Conservation (phyloP, 75 land plant species). For the Chamaecyparis obtusa region DNA sequence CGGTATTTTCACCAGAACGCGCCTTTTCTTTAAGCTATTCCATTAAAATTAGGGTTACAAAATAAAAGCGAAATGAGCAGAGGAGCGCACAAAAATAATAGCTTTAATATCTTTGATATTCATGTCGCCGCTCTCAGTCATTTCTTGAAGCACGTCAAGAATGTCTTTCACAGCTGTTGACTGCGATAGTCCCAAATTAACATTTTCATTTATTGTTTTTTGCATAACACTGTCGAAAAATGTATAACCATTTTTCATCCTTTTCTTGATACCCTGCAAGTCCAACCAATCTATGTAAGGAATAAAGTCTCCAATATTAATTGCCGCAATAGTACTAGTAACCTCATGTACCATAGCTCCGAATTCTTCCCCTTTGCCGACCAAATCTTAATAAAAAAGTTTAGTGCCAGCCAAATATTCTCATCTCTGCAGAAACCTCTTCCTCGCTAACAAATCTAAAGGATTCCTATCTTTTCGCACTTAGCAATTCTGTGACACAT, state of each 20-base stretch:
- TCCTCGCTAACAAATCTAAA: background rate
- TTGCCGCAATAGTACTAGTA: conserved; percentile 26
- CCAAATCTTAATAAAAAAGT: conserved; percentile 14
- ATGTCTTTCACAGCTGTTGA: too few relatives aligned
- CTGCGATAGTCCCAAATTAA: conserved; percentile 9
- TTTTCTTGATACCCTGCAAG: conserved; percentile 35
- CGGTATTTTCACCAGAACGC: too few relatives aligned
- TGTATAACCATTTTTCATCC: conserved; percentile 26
- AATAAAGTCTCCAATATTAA: conserved; percentile 54
- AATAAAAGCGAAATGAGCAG: too few relatives aligned
- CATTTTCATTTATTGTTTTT: conserved; percentile 40
- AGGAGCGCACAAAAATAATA: too few relatives aligned
- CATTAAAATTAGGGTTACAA: too few relatives aligned
- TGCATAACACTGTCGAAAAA: conserved; percentile 42
- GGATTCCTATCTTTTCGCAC: background rate
- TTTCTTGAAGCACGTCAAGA: too few relatives aligned
- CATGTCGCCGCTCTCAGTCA: too few relatives aligned
- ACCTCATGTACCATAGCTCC: conserved; percentile 20
- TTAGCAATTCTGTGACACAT: background rate
- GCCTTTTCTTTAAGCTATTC: too few relatives aligned
- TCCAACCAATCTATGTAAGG: conserved; percentile 48
- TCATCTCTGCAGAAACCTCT: background rate
- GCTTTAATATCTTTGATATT: too few relatives aligned
- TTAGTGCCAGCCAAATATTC: conserved; percentile 33
- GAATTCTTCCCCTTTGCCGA: conserved; percentile 17